phyloP scores from a whole-genome alignment of 345 rosid genomes.

The Boechera stricta region DNA sequence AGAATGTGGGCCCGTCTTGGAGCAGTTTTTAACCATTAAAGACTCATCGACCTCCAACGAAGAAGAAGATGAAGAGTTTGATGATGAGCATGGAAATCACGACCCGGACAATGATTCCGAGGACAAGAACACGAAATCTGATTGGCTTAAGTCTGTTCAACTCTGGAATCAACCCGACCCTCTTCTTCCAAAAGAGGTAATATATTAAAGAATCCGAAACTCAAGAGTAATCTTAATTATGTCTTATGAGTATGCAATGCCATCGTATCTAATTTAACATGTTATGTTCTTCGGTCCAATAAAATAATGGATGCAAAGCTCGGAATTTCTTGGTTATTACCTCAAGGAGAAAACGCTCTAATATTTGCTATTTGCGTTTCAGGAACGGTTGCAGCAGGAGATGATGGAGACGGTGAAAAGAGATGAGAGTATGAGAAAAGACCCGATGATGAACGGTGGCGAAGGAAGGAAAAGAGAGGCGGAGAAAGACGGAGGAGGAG shows the following conservation, averaged over 20 bases:
- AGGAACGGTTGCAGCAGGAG: constrained; percentile 29
- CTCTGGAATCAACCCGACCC: constrained; percentile 88
- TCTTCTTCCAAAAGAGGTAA: constrained; percentile 58
- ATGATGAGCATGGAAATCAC: constrained; percentile 43
- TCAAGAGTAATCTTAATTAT: not conserved
- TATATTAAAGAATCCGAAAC: not conserved
- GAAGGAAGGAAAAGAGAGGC: constrained; percentile 54
- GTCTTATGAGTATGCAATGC: not conserved
- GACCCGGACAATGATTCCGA: constrained; percentile 40
- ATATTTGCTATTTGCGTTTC: constrained; percentile 17
- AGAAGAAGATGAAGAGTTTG: constrained; percentile 56
- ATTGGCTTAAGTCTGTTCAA: constrained; percentile 98
- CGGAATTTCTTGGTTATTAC: not conserved
- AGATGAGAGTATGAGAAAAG: constrained; percentile 54
- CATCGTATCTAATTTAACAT: not conserved
- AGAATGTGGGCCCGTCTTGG: constrained; percentile 71
- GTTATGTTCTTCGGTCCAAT: not conserved
- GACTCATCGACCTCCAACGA: constrained; percentile 39
- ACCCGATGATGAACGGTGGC: constrained; percentile 40
- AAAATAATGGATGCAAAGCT: not conserved
- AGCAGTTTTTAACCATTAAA: constrained; percentile 81
- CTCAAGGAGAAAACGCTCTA: not conserved
- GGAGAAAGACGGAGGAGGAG: constrained; percentile 54
- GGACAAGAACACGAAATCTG: constrained; percentile 71
- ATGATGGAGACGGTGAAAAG: constrained; percentile 58